Conservation (phyloP, 2,329 filamentous ascomycete genomes). For the Aureobasidium melanogenum region DNA sequence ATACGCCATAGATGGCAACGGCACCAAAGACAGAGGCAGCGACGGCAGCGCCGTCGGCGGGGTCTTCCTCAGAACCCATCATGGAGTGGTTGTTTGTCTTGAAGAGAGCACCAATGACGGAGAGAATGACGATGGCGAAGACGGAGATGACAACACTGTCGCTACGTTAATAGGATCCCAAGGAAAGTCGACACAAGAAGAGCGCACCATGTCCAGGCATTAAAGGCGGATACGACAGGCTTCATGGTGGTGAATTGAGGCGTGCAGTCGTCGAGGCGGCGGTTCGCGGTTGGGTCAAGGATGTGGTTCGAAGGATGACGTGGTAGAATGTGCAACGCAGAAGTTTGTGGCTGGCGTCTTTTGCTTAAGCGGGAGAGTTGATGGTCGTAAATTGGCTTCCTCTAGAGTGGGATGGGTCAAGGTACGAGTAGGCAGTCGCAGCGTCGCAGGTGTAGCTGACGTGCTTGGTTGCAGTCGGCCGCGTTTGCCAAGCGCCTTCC, state of each 20-base stretch:
- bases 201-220: constrained; percentile 88
- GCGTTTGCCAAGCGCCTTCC: neutral
- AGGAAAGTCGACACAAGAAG: neutral
- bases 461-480: neutral
- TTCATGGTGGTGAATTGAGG: constrained; percentile 61
- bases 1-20: constrained; percentile 79
- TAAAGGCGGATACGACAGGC: constrained; percentile 82
- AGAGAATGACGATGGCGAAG: constrained; percentile 58
- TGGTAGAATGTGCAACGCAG: neutral
- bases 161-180: constrained; percentile 16
- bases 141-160: constrained; percentile 60
- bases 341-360: neutral
- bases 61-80: constrained; percentile 59
- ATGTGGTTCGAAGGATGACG: neutral
- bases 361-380: neutral
- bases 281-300: neutral
- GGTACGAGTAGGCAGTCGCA: neutral
- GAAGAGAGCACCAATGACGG: constrained; percentile 63
- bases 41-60: constrained; percentile 62
- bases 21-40: constrained; percentile 80
- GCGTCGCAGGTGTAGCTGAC: neutral
- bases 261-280: neutral
- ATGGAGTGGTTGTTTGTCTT: constrained; percentile 71
- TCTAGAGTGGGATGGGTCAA: neutral
- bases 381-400: too few relatives aligned